phyloP scores from a whole-genome alignment of 2,329 filamentous ascomycete species.

The Graphilbum fragrans region DNA sequence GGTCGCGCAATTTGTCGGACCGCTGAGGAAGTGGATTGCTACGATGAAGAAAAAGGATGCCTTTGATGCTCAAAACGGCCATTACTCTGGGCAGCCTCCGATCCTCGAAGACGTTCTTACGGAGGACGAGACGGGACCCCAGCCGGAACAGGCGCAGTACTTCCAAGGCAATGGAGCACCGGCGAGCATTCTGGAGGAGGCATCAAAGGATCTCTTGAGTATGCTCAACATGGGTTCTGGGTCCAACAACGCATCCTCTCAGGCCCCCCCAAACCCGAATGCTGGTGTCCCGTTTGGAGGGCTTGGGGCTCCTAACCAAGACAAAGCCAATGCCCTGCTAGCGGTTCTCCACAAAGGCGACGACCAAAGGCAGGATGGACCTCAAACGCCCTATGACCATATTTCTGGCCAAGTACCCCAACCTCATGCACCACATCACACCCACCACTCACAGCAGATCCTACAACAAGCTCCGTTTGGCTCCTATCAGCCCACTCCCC shows the following conservation, averaged over 20 bases:
- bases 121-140: conserved; percentile 46
- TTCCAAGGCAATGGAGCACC: conserved; percentile 21
- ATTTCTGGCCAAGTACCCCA: conserved; percentile 34
- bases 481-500: no score
- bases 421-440: no score
- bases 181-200: conserved; percentile 35
- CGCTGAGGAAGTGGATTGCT: conserved; percentile 82
- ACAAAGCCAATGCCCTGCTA: conserved; percentile 39
- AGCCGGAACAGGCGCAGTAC: conserved; percentile 21
- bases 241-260: no score
- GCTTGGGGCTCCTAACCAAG: conserved; percentile 15
- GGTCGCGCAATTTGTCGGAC: conserved; percentile 84
- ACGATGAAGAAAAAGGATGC: conserved; percentile 66
- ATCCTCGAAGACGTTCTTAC: conserved; percentile 44
- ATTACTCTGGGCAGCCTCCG: conserved; percentile 24
- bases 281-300: conserved; percentile 5
- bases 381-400: conserved; percentile 20
- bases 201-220: conserved; percentile 39
- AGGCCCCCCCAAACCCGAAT: no score
- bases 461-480: no score
- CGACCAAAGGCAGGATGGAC: conserved; percentile 2
- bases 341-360: conserved; percentile 29
- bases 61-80: conserved; percentile 26
- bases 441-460: no score
- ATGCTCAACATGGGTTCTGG: no score